Evolutionary conservation across 179 eudicot species (phyloP), one percentile per base, ranked within the genome.

Genomic region (Spergularia azorica): DNA sequence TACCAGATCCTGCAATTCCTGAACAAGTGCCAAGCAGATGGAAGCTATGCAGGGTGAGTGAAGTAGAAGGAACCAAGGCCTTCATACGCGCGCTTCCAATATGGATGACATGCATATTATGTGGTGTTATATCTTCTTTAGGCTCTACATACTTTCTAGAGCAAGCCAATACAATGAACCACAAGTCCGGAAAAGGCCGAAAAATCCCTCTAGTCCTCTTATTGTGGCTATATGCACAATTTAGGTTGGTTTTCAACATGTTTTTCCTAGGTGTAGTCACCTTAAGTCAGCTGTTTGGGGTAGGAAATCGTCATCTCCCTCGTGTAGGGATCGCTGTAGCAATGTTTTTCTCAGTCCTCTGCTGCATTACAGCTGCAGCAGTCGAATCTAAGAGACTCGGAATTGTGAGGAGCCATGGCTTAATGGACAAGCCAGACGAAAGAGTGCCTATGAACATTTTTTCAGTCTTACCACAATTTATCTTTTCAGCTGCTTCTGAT

Each of bases 11-110:
- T 36, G 8, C 79, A 50, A 13, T 54, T 12, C 79, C 72, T 15
- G 83, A 79, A 54, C 92, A 88, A 79, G 69, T 62, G 32, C 56
- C 18, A 36, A 79, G 76, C 13, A 76, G 68, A 71, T 90, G 97
- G 94, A 85, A 79, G 69, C 86, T 90, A 43, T 88, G 90, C 71
- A 85, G 73, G 1, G 88, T 90, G 4, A 73, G 87, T 1, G 89
- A 91, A 78, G 91, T 90, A 5, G 93, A 91, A 81, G 92, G 83
- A 67, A 88, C 94, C 59, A 91, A 90, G 75, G 76, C 79, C 6
- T 60, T 71, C 13, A 69, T 91, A 60, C 85, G 83, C 58, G 65
- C 87, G 81, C 72, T 90, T 36, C 97, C 96, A 0, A 70, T 89
- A 84, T 90, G 88, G 83, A 4, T 88, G 32, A 84, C 93, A 58